Percentiles rank a stretch among this genome's conserved stretches.
Conservation (phyloP, 306 rosid species). For the Citrullus mucosospermus region DNA sequence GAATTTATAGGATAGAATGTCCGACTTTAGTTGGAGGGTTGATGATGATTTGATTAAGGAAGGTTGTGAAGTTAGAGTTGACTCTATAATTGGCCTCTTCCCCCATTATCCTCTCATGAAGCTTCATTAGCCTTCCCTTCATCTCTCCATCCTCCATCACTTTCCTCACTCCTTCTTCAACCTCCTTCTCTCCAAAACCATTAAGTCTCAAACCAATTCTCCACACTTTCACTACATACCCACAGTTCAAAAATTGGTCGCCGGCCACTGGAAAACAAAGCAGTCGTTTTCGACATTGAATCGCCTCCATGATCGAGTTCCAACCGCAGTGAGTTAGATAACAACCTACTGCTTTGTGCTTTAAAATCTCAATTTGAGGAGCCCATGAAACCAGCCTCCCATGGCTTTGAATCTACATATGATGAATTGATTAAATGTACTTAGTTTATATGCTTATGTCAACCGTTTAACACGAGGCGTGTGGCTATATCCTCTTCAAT, state of each 20-base stretch:
- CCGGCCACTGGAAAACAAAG: constrained; percentile 77
- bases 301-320: constrained; percentile 84
- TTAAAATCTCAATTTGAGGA: constrained; percentile 51
- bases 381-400: constrained; percentile 78
- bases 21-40: background rate
- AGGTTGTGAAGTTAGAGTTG: constrained; percentile 21
- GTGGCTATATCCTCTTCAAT: too few species aligned
- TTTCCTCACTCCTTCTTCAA: constrained; percentile 46
- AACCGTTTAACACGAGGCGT: too few species aligned
- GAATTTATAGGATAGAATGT: background rate
- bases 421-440: too few species aligned
- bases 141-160: constrained; percentile 47
- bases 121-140: constrained; percentile 18
- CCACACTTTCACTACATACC: constrained; percentile 55
- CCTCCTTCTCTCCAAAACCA: constrained; percentile 41
- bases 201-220: constrained; percentile 44
- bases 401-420: background rate
- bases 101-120: constrained; percentile 35
- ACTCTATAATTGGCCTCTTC: constrained; percentile 15
- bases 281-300: constrained; percentile 42
- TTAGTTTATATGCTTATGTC: too few species aligned
- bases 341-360: constrained; percentile 46
- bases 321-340: constrained; percentile 91
- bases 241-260: constrained; percentile 69
- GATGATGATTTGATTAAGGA: constrained; percentile 13